Evolutionary conservation across 805 yeast species (phyloP).

Genomic region (Saccharomycopsis javanensis): DNA sequence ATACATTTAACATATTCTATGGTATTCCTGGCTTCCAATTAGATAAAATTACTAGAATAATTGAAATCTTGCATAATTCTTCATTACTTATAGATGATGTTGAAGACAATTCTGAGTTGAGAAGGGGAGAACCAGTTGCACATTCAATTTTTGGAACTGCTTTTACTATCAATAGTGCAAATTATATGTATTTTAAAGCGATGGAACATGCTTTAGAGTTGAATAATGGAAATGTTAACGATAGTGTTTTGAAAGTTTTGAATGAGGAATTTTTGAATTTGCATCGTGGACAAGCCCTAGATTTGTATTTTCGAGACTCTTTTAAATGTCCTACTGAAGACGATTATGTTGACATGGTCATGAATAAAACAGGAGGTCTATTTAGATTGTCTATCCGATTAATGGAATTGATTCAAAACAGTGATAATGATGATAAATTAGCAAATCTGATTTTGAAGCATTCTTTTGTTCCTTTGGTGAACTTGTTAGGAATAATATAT

Average conservation of each 20-base stretch:
- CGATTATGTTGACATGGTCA: slow-evolving; percentile 71
- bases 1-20: slow-evolving; percentile 44
- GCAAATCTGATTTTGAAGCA: background rate
- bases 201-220: slow-evolving; percentile 38
- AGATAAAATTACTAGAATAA: slow-evolving; percentile 33
- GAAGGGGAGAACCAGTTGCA: slow-evolving; percentile 76
- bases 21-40: slow-evolving; percentile 33
- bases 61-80: slow-evolving; percentile 56
- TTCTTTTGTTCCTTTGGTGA: slow-evolving; percentile 51
- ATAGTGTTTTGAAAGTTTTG: slow-evolving; percentile 33
- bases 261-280: slow-evolving; percentile 69
- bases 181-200: slow-evolving; percentile 71
- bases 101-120: slow-evolving; percentile 61
- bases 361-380: slow-evolving; percentile 83
- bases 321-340: slow-evolving; percentile 45
- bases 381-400: slow-evolving; percentile 65
- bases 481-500: slow-evolving; percentile 70
- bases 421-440: slow-evolving; percentile 2
- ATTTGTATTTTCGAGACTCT: slow-evolving; percentile 78
- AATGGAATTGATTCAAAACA: slow-evolving; percentile 32
- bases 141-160: slow-evolving; percentile 73
- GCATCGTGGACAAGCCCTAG: slow-evolving; percentile 87
- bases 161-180: slow-evolving; percentile 72
- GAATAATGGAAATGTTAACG: slow-evolving; percentile 17
- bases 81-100: slow-evolving; percentile 77